Evolutionary conservation across 768 basidiomycete genomes (phyloP).

Genomic region (Podaxis sp.): DNA sequence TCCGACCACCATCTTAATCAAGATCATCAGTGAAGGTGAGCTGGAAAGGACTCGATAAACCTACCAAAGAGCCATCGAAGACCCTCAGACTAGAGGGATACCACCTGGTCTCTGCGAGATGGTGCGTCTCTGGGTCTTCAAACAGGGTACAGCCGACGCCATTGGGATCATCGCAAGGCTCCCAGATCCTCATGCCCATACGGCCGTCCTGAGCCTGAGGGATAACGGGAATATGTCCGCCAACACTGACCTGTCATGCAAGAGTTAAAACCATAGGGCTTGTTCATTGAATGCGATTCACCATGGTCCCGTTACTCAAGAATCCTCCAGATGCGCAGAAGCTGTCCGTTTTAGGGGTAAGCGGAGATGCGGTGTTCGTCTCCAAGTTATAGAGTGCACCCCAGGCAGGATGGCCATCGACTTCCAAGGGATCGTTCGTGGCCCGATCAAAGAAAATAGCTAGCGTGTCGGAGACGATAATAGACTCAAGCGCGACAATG

Average conservation of each 20-base stretch:
- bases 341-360: conserved; percentile 37
- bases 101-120: conserved; percentile 39
- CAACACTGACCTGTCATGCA: conserved; percentile 28
- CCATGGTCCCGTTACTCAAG: conserved; percentile 41
- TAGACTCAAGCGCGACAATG: conserved; percentile 28
- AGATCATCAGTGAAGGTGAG: not conserved
- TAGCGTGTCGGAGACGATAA: conserved; percentile 29
- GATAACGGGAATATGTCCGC: conserved; percentile 29
- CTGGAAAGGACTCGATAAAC: conserved; percentile 15
- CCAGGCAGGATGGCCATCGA: conserved; percentile 46
- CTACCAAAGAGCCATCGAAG: conserved; percentile 35
- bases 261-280: not conserved
- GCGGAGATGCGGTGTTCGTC: conserved; percentile 35
- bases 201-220: conserved; percentile 31
- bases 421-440: conserved; percentile 37
- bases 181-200: conserved; percentile 37
- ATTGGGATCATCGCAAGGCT: conserved; percentile 35
- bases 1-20: conserved; percentile 26
- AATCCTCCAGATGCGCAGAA: conserved; percentile 45
- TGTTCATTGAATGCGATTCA: conserved; percentile 18
- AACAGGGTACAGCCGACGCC: conserved; percentile 33
- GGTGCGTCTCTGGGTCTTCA: conserved; percentile 33
- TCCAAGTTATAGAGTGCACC: conserved; percentile 42
- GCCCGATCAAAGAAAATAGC: conserved; percentile 31
- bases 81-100: conserved; percentile 38